These are phyloP conservation scores for Tuber microsphaerosporum DNA, from an alignment of 495 filamentous ascomycete genomes.

Conservation along the genomic window DNA sequence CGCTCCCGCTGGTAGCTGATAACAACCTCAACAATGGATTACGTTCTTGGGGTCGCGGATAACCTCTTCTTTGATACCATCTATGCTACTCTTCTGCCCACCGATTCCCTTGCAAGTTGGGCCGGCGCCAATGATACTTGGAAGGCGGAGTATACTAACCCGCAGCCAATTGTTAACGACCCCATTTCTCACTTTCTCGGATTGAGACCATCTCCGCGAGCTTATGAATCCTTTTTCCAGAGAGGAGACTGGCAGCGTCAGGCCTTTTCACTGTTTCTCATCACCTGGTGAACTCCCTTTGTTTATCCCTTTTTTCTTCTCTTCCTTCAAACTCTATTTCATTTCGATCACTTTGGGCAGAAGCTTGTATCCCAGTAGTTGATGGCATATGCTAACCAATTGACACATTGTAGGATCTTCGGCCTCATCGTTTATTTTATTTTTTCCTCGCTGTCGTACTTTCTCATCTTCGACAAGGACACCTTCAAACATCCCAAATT, in stretches of 20 bases:
- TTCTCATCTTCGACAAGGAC: constrained; percentile 88
- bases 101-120: constrained; percentile 2
- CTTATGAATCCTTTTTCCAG: constrained; percentile 72
- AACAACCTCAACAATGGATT: constrained; percentile 64
- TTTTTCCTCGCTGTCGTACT: constrained; percentile 74
- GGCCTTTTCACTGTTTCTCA: constrained; percentile 64
- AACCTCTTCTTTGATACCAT: constrained; percentile 74
- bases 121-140: constrained; percentile 47
- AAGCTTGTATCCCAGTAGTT: constrained; percentile 10
- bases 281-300: constrained; percentile 65
- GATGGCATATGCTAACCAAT: constrained; percentile 13
- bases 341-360: background rate
- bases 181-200: constrained; percentile 66
- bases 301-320: background rate
- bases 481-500: constrained; percentile 89
- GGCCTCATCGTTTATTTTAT: constrained; percentile 77
- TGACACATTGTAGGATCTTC: constrained; percentile 60
- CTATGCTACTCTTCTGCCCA: constrained; percentile 66
- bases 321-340: background rate
- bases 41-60: constrained; percentile 78
- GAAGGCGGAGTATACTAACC: constrained; percentile 43
- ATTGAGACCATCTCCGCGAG: constrained; percentile 65
- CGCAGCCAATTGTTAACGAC: constrained; percentile 55
- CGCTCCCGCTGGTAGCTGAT: background rate
- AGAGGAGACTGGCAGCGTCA: constrained; percentile 78